phyloP scores from a whole-genome alignment of 179 eudicot genomes.

The Spinacia oleracea region DNA sequence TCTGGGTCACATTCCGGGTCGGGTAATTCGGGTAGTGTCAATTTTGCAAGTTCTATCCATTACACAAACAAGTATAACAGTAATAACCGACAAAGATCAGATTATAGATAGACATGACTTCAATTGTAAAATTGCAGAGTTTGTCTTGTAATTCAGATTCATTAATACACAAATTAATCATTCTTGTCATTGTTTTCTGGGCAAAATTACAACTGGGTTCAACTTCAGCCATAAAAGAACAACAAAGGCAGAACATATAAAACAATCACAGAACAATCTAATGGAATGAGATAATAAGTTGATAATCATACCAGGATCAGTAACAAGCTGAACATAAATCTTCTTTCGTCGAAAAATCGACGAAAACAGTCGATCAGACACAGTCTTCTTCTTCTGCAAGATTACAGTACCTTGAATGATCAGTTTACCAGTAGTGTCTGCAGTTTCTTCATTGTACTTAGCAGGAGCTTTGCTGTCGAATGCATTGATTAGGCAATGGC shows the following conservation, averaged over 20 bases:
- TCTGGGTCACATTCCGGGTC: not conserved
- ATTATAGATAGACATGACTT: not conserved
- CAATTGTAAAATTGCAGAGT: no score
- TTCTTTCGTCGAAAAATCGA: conserved; percentile 7
- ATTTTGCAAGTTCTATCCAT: not conserved
- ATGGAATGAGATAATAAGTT: not conserved
- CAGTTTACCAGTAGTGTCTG: not conserved
- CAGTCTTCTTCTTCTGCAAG: conserved; percentile 29
- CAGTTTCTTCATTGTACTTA: not conserved
- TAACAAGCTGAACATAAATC: conserved; percentile 44
- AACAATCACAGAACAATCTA: not conserved
- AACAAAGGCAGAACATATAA: not conserved
- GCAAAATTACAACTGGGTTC: not conserved
- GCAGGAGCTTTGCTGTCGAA: not conserved
- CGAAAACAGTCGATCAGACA: not conserved
- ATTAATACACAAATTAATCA: no score
- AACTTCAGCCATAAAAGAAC: not conserved
- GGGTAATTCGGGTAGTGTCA: not conserved
- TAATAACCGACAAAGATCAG: not conserved
- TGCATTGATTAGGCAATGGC: not conserved
- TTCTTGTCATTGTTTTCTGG: no score
- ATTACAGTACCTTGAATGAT: conserved; percentile 35
- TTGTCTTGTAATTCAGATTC: no score
- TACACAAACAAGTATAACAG: not conserved
- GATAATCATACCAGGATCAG: conserved; percentile 27